Evolutionary conservation across 2,329 filamentous ascomycete species (phyloP).

Genomic region (Pseudogymnoascus pannorum): DNA sequence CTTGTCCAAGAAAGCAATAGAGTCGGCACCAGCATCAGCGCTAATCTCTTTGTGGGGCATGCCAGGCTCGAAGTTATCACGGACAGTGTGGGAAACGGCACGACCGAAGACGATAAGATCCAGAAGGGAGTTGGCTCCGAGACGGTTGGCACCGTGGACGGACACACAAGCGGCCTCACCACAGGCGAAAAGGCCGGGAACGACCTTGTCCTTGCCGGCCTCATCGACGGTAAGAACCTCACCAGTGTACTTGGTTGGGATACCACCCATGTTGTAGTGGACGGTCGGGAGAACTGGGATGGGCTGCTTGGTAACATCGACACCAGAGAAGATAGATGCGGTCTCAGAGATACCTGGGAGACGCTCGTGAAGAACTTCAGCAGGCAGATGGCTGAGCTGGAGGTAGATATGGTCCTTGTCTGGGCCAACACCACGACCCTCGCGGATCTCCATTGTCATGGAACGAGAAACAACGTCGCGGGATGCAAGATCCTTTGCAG

Average conservation of each 20-base stretch:
- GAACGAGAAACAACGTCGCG: slow-evolving; percentile 95
- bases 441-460: slow-evolving; percentile 97
- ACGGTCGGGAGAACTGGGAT: slow-evolving; percentile 95
- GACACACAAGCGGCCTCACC: slow-evolving; percentile 97
- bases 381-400: slow-evolving; percentile 88
- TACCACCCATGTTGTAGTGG: slow-evolving; percentile 99
- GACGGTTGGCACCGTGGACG: slow-evolving; percentile 94
- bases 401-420: slow-evolving; percentile 99
- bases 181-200: slow-evolving; percentile 90
- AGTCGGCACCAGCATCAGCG: slow-evolving; percentile 81
- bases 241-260: slow-evolving; percentile 94
- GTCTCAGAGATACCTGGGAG: slow-evolving; percentile 98
- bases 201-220: slow-evolving; percentile 81
- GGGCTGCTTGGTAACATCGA: slow-evolving; percentile 94
- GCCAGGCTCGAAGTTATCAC: slow-evolving; percentile 84
- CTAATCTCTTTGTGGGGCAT: slow-evolving; percentile 69
- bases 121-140: slow-evolving; percentile 95
- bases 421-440: slow-evolving; percentile 90
- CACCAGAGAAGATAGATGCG: slow-evolving; percentile 91
- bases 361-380: slow-evolving; percentile 89
- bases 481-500: slow-evolving; percentile 93
- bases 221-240: slow-evolving; percentile 88
- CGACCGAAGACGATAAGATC: slow-evolving; percentile 97
- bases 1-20: slow-evolving; percentile 79
- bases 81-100: slow-evolving; percentile 94